Evolutionary conservation across 768 basidiomycete genomes (phyloP).

Genomic region (Lyophyllum semitale): DNA sequence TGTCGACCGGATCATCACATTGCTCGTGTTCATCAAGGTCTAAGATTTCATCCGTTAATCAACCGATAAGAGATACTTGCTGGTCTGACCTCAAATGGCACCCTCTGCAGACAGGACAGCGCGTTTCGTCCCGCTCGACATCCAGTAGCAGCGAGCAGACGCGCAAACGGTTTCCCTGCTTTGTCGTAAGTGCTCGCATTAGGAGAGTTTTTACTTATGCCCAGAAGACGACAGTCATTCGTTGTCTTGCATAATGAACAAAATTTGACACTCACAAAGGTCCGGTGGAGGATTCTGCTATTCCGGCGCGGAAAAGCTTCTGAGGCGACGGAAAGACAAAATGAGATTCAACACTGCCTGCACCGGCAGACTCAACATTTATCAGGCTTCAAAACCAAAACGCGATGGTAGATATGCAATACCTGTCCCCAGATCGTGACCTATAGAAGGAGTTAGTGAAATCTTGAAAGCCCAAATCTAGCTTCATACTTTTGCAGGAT

Average conservation of each 20-base stretch:
- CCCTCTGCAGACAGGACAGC: slow-evolving; percentile 44
- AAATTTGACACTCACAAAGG: slow-evolving; percentile 43
- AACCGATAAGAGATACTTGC: too few relatives aligned
- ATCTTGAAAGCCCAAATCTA: neutral
- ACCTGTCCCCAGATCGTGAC: slow-evolving; percentile 54
- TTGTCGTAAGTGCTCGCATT: slow-evolving; percentile 47
- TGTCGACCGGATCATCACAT: slow-evolving; percentile 42
- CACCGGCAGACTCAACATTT: slow-evolving; percentile 48
- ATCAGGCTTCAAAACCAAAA: neutral
- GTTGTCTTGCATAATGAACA: neutral
- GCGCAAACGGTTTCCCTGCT: slow-evolving; percentile 50
- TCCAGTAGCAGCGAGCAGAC: slow-evolving; percentile 45
- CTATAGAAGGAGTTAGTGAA: slow-evolving; percentile 22
- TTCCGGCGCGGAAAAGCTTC: slow-evolving; percentile 51
- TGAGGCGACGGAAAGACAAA: slow-evolving; percentile 41
- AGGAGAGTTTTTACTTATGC: slow-evolving; percentile 50
- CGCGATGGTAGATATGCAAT: neutral
- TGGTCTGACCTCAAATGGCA: slow-evolving; percentile 42
- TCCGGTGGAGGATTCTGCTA: slow-evolving; percentile 53
- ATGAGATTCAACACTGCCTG: slow-evolving; percentile 49
- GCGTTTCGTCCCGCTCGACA: slow-evolving; percentile 41
- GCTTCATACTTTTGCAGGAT: slow-evolving; percentile 48
- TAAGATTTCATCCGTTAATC: slow-evolving; percentile 19
- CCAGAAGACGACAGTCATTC: neutral
- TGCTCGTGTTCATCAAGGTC: slow-evolving; percentile 52